Evolutionary conservation across 1,139 yeast species (phyloP).

Genomic region (Blastobotrys petasosporus): DNA sequence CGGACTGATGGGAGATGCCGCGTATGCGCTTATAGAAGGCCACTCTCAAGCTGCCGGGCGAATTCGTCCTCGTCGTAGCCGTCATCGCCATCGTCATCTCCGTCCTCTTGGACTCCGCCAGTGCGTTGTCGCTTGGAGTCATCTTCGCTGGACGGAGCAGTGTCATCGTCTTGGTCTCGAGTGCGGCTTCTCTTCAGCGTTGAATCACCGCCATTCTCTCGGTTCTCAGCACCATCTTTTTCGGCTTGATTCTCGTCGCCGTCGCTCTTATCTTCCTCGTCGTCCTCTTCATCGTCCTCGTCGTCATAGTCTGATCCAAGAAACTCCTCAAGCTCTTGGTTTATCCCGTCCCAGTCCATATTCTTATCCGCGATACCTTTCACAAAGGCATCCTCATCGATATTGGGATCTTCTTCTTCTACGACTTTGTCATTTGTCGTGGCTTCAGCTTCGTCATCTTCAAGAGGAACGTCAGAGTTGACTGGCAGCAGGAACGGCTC

Average conservation of each 20-base stretch:
- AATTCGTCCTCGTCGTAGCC: conserved; percentile 35
- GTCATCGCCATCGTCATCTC: conserved; percentile 21
- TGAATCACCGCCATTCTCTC: background rate
- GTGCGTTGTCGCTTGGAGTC: background rate
- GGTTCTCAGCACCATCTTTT: background rate
- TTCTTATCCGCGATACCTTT: conserved; percentile 31
- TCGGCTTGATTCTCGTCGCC: conserved; percentile 2
- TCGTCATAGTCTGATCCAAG: conserved; percentile 31
- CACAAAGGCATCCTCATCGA: conserved; percentile 30
- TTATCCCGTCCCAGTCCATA: conserved; percentile 35
- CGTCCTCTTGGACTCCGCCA: conserved; percentile 4
- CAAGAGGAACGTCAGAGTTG: conserved; percentile 5
- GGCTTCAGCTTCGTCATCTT: conserved; percentile 8
- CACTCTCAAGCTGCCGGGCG: conserved; percentile 37
- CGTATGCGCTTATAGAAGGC: conserved; percentile 19
- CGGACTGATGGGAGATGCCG: conserved; percentile 5
- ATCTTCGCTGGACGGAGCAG: background rate
- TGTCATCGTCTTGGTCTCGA: no score
- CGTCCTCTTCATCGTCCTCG: conserved; percentile 29
- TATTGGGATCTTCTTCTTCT: conserved; percentile 39
- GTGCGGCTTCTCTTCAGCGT: background rate
- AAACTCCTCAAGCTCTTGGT: conserved; percentile 36
- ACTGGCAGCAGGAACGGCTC: conserved; percentile 47
- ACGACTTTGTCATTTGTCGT: conserved; percentile 23
- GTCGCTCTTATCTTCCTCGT: conserved; percentile 16